A percentile compares a stretch with the other conserved stretches of the same genome.
phyloP scores from a whole-genome alignment of 257 asterid genomes.

The Capsicum baccatum region DNA sequence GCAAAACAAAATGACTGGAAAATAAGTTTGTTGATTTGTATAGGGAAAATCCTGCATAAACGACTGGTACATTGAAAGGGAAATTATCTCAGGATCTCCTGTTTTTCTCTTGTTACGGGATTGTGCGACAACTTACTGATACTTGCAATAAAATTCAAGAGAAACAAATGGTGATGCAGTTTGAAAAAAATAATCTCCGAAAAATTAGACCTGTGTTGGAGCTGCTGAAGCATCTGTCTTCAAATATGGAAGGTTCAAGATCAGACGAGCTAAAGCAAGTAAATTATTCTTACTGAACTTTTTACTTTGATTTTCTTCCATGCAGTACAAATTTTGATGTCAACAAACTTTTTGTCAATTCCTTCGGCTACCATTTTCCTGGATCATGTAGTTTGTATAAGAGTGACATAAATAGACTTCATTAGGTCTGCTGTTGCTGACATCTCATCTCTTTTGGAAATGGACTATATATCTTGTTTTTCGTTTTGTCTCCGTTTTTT shows the following conservation, averaged over 20 bases:
- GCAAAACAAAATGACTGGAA: conserved; percentile 24
- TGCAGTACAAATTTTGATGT: neutral
- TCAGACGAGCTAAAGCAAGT: neutral
- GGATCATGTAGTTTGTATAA: neutral
- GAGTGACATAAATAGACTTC: neutral
- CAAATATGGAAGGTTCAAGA: neutral
- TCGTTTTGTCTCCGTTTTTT: neutral
- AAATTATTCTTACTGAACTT: neutral
- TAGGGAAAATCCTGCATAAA: neutral
- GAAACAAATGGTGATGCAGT: neutral
- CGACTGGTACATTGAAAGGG: neutral
- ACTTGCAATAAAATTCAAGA: conserved; percentile 1
- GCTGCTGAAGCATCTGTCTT: neutral
- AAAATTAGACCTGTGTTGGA: neutral
- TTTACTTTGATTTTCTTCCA: neutral
- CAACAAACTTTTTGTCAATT: neutral
- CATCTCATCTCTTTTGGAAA: neutral
- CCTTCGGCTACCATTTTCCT: neutral
- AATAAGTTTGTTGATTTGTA: neutral
- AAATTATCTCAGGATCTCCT: conserved; percentile 7
- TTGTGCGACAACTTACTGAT: neutral
- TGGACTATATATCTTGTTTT: neutral
- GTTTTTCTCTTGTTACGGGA: neutral
- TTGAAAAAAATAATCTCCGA: neutral
- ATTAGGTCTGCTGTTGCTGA: neutral